Evolutionary conservation across 139 green algal species (phyloP), one percentile per base, ranked within the genome.

Genomic region (Asterochloris erici): DNA sequence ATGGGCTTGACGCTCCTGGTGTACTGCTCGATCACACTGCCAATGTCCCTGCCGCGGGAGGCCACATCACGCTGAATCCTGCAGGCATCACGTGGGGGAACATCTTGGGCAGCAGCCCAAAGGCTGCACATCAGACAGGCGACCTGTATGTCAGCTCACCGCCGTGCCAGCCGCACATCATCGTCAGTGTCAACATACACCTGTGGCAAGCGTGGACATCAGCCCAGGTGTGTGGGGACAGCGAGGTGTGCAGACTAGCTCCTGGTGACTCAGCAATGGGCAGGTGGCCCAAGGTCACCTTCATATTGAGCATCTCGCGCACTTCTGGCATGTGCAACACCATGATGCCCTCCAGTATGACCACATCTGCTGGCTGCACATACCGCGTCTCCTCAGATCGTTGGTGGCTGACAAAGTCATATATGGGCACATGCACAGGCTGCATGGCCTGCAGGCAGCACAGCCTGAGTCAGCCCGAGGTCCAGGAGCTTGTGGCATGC

Each of bases 271-370:
- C 38, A 54, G 38, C 38, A 54, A 94, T 87, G 78, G 86, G 92
- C 61, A 95, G 38, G 4, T 54, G 38, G 38, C 38, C 38, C 38
- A 54, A 54, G 38, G 38, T 54, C 38, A 54, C 89, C 89, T 97
- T 98, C 96, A 98, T 98, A 89, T 98, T 97, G 69, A 97, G 91
- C 89, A 94, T 79, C 11, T 86, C 77, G 12, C 95, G 87, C 15
- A 99, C 82, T 62, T 92, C 86, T 71, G 90, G 81, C 85, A 98
- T 96, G 85, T 95, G 90, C 77, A 98, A 89, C 78, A 98, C 93
- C 81, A 99, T 86, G 84, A 99, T 99, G 84, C 96, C 96, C 86
- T 99, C 96, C 0, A 99, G 88, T 79, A 99, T 96, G 61, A 99
- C 90, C 68, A 99, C 96, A 76, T 98, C 94, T 26, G 93, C 96